phyloP scores from a whole-genome alignment of 192 early-diverging fungal genomes.

The Podila clonocystis region DNA sequence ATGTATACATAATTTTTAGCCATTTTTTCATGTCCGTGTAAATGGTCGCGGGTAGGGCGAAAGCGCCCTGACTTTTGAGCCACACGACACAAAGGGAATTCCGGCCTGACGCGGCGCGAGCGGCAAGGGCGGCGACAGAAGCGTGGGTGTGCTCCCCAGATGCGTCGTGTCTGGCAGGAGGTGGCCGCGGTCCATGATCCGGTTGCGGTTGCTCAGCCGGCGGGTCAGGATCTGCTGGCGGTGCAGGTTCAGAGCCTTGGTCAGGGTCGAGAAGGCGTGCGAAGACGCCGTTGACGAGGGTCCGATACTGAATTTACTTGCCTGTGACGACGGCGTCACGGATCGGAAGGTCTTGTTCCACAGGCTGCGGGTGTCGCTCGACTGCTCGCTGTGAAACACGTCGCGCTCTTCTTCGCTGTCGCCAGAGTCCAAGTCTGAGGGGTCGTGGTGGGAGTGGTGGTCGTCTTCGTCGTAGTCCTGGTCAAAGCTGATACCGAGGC shows the following conservation, averaged over 20 bases:
- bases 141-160: neutral
- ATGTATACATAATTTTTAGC: neutral
- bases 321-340: neutral
- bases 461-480: neutral
- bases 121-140: neutral
- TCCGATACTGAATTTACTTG: neutral
- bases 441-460: neutral
- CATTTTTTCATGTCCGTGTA: neutral
- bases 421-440: neutral
- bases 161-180: constrained; percentile 23
- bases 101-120: neutral
- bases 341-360: neutral
- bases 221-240: constrained; percentile 1
- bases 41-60: constrained; percentile 17
- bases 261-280: neutral
- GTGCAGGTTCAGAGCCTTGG: neutral
- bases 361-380: neutral
- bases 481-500: constrained; percentile 1
- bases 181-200: constrained; percentile 35
- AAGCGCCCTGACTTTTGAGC: constrained; percentile 17
- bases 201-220: constrained; percentile 24
- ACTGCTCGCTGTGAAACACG: neutral
- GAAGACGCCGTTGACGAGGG: neutral
- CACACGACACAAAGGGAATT: neutral
- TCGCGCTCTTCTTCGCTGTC: constrained; percentile 21